Percentiles rank a stretch among this genome's conserved stretches.
phyloP scores from a whole-genome alignment of 108 stramenopile genomes.

The Pseudonitzschia pungens region DNA sequence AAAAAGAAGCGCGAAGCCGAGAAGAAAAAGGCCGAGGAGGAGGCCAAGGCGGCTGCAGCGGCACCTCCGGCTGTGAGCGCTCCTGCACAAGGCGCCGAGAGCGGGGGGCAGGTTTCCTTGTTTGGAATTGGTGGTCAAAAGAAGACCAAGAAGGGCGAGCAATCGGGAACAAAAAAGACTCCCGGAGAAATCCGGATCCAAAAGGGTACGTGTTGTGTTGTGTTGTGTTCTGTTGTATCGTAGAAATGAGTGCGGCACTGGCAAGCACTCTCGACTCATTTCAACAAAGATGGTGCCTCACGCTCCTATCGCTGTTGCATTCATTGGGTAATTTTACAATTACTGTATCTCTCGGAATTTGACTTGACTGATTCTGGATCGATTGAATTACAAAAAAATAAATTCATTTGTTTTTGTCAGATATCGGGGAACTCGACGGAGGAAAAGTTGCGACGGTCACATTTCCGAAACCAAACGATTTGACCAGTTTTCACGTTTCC shows the following conservation, averaged over 20 bases:
- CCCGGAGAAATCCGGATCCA: conserved; percentile 99
- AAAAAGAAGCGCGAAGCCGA: conserved; percentile 89
- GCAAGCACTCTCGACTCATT: too few species aligned
- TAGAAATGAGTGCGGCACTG: too few species aligned
- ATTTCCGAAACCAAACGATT: conserved; percentile 96
- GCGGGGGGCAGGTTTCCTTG: conserved; percentile 53
- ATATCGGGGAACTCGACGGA: conserved; percentile 98
- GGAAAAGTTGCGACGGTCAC: conserved; percentile 94
- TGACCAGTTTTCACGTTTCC: conserved; percentile 89
- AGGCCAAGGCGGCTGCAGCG: conserved; percentile 36
- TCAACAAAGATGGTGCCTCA: too few species aligned
- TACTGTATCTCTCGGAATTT: too few species aligned
- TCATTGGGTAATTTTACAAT: too few species aligned
- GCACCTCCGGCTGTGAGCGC: conserved; percentile 10
- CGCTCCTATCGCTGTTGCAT: too few species aligned
- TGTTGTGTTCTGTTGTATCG: background rate
- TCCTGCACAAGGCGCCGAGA: conserved; percentile 25
- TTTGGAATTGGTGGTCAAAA: conserved; percentile 86
- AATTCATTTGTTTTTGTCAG: conserved; percentile 48
- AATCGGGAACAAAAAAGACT: conserved; percentile 70
- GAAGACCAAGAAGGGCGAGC: conserved; percentile 65
- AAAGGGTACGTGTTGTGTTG: conserved; percentile 76
- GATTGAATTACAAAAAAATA: too few species aligned
- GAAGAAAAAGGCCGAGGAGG: conserved; percentile 61
- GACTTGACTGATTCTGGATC: too few species aligned